Percentiles rank a stretch among this genome's conserved stretches.
phyloP scores from a whole-genome alignment of 1,284 basidiomycete species.

The Rhodotorula sp. region DNA sequence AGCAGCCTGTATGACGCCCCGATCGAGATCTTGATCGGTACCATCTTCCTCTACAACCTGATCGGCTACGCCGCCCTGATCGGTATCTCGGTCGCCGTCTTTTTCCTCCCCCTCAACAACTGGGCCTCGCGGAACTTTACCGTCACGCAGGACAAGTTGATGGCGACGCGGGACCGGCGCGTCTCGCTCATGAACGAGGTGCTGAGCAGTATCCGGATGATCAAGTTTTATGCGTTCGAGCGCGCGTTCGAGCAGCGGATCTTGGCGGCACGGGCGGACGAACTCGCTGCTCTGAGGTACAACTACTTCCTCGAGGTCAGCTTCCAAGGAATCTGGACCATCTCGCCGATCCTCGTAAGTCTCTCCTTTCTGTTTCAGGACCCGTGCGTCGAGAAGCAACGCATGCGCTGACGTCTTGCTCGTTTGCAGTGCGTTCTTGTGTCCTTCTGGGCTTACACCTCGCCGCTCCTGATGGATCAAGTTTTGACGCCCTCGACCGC shows the following conservation, averaged over 20 bases:
- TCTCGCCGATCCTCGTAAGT: conserved; percentile 43
- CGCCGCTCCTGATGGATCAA: conserved; percentile 57
- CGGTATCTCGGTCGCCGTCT: conserved; percentile 74
- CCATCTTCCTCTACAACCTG: conserved; percentile 70
- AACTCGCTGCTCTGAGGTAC: conserved; percentile 1
- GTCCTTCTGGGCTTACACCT: conserved; percentile 48
- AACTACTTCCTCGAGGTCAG: conserved; percentile 73
- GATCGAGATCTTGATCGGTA: conserved; percentile 72
- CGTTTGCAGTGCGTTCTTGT: conserved; percentile 47
- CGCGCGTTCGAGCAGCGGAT: conserved; percentile 78
- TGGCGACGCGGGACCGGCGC: conserved; percentile 66
- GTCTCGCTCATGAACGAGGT: conserved; percentile 92
- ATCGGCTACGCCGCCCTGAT: conserved; percentile 68
- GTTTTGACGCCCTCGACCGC: conserved; percentile 76
- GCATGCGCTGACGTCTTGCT: not conserved
- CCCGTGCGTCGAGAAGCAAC: not conserved
- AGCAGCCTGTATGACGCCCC: conserved; percentile 62
- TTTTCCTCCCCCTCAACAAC: conserved; percentile 85
- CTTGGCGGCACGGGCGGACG: conserved; percentile 51
- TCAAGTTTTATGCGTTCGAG: conserved; percentile 65
- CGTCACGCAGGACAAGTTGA: conserved; percentile 73
- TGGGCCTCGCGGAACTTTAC: conserved; percentile 81
- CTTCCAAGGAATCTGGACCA: conserved; percentile 76
- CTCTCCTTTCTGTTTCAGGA: not conserved
- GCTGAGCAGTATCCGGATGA: conserved; percentile 84